Base-by-base conservation (phyloP, 352 stramenopile species). In the Blastocystis sp. region DNA sequence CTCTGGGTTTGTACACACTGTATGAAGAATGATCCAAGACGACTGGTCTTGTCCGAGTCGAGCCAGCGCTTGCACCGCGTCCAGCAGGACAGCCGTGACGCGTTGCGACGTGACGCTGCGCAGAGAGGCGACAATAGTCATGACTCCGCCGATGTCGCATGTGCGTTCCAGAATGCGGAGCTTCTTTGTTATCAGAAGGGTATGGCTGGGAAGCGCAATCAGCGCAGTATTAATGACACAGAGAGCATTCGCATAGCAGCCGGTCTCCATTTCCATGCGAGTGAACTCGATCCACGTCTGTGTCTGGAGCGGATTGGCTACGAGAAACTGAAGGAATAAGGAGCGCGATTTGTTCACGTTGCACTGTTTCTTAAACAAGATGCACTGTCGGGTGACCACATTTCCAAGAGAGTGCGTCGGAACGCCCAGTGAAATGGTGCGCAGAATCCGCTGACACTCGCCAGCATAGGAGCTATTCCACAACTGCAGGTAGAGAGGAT, bases 281-380 rank as follows among this genome's bases (percentile, higher is more conserved):
- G 32, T 48, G 53, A 81, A 81, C 32, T 81, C 69, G n/a, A 63
- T 40, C 69, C 69, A 81, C n/a, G 32, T 44, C 32, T 64, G 69
- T 61, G 61, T 48, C 32, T 49, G 14, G 18, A 21, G 16, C n/a
- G 61, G 29, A 44, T 48, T 51, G 34, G 36, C n/a, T 9, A 48
- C 18, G 3, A 72, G 14, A 36, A 48, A 49, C 18, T 48, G 27
- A n/a, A 72, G 36, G 32, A 72, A 72, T 21, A 72, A 32, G 6
- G 42, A 21, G 6, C 61, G 61, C 24, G 61, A 36, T 4, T 48
- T 72, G 32, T 42, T 48, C 32, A 72, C 29, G 4, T 42, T 36
- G 42, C 61, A 72, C 29, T 46, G 61, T 21, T 72, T 72, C 32
- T 72, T 72, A 44, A 49, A 72, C 9, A 32, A 0, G 32, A 72